phyloP scores from a whole-genome alignment of 495 filamentous ascomycete genomes.

The Penicillium samsonianum region DNA sequence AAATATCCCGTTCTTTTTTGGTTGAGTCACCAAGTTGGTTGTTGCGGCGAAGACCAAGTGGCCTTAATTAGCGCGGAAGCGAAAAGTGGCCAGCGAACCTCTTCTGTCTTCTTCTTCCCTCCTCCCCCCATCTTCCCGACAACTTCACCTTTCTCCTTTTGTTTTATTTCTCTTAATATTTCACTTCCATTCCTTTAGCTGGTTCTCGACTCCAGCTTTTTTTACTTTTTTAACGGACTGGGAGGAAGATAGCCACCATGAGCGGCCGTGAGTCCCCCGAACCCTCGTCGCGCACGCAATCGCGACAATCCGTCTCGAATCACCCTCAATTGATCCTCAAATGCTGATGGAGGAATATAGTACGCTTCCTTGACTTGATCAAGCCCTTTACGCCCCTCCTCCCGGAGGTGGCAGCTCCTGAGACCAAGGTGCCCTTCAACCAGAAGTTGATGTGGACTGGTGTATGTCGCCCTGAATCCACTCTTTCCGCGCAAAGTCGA shows the following conservation, averaged over 20 bases:
- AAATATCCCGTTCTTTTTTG: background rate
- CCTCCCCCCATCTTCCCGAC: constrained; percentile 38
- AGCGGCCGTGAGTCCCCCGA: constrained; percentile 49
- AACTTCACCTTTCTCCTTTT: constrained; percentile 36
- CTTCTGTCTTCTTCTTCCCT: constrained; percentile 39
- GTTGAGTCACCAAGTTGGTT: constrained; percentile 22
- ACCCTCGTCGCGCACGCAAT: constrained; percentile 36
- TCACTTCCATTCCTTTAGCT: constrained; percentile 50
- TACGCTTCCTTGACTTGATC: constrained; percentile 98
- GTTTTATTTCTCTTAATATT: constrained; percentile 46
- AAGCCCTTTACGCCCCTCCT: constrained; percentile 99
- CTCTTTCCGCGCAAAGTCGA: constrained; percentile 14
- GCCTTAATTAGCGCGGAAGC: constrained; percentile 48
- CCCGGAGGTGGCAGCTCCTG: constrained; percentile 96
- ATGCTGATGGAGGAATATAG: constrained; percentile 50
- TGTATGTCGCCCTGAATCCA: constrained; percentile 45
- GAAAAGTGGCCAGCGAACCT: constrained; percentile 49
- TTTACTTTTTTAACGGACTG: constrained; percentile 33
- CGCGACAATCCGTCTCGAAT: constrained; percentile 26
- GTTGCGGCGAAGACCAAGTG: constrained; percentile 45
- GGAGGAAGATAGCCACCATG: constrained; percentile 45
- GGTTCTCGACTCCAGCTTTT: constrained; percentile 58
- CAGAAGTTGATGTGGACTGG: constrained; percentile 99
- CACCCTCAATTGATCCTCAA: constrained; percentile 32
- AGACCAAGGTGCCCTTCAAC: constrained; percentile 96